Base-by-base conservation (phyloP, 768 basidiomycete species). In the Pisolithus albus region DNA sequence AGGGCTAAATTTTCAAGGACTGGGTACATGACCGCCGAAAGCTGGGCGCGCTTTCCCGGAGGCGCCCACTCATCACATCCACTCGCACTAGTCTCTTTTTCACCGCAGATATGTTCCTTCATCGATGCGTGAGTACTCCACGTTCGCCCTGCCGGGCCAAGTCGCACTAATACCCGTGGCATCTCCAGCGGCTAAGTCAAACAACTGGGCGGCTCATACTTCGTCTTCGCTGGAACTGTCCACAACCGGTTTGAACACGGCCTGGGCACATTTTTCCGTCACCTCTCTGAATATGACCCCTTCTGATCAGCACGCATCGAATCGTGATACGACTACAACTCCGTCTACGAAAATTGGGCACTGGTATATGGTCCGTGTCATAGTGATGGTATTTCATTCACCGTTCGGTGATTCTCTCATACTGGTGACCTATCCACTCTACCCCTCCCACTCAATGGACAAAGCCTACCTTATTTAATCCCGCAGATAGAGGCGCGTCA, bases 181-280 rank as follows among this genome's bases (percentile, higher is more conserved):
- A 88, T 45, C 91, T 92, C 59, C 90, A 92, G 59, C 77, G 90
- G 2, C 72, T 92, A 42, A 75, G 77, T 92, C 59, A 90, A 91
- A 56, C 90, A 92, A 61, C 80, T 92, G 7, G 90, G 90, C 0
- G 80, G 84, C 5, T 78, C 85, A 0, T 83, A 81, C 56, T 81
- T 78, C 55, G 85, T 92, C 26, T 92, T 85, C 79, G 80, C 84
- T 0, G 79, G 86, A 2, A 89, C 86, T 0, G 77, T 84, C 0
- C 90, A 92, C 59, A 90, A 82, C 52, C 79, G 90, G 0, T 91
- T 92, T 57, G 89, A 92, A 58, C 89, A 92, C 61, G 84, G 78
- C 54, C 70, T 92, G n/a, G 89, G 89, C 85, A 47, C 21, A 66
- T 53, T 69, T 63, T 37, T 7, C 11, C 15, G 51, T 9, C 41